Evolutionary conservation across 2,329 filamentous ascomycete species (phyloP), one percentile per base, ranked within the genome.

Genomic region (Dactylellina leptospora): DNA sequence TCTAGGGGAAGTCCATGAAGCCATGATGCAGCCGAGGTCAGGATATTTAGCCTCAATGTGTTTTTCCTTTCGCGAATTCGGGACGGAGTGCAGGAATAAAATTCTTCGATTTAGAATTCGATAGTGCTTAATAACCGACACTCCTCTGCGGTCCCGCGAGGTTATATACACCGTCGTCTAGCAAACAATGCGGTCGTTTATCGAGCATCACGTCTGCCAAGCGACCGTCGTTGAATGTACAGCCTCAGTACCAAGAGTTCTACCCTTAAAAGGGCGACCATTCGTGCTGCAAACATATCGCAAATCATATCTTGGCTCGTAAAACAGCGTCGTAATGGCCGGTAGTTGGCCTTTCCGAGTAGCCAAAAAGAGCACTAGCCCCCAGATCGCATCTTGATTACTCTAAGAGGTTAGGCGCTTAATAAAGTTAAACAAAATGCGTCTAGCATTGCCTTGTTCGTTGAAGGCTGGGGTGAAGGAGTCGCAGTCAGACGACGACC

Each of bases 191-290:
- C 27, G 9, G 27, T 38, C 50, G 50, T 18, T 55, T 42, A 25
- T 55, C 51, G 51, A 42, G 20, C 18, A 40, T 13, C 51, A 55
- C 51, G 51, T 55, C 36, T 55, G 51, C 51, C 51, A 55, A 55
- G 51, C 33, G 33, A 30, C 28, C n/a, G 20, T 18, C 13, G 51
- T 8, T 25, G 8, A 4, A 5, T 54, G 51, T 28, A 55, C 51
- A 55, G 51, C 51, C 51, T 55, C 36, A 42, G 2, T 3, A 13
- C 47, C 47, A 51, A 51, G 47, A 51, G n/a, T n/a, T 5, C 16
- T 4, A 16, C 30, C 23, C 3, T 42, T n/a, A 16, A 25, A 11
- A n/a, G 2, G 8, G 1, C 3, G 36, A 42, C 36, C 51, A 40
- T 18, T 40, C 33, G 20, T 25, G 4, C 23, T 28, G 51, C 30